Evolutionary conservation across 2,329 filamentous ascomycete species (phyloP).

Genomic region (Cyclaneusma minus): DNA sequence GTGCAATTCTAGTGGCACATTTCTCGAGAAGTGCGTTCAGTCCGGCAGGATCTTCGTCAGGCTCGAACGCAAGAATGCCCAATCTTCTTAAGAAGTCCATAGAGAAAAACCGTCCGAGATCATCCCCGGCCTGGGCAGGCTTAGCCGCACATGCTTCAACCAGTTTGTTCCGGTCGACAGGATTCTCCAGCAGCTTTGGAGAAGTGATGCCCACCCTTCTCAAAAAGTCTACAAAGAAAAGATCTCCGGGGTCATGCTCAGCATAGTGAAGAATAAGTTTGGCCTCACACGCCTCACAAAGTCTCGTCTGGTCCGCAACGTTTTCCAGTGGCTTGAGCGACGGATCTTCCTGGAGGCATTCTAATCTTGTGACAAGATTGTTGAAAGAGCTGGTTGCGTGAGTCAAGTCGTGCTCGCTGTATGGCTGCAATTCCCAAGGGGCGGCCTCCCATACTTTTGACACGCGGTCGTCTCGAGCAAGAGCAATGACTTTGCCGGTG

Average conservation of each 20-base stretch:
- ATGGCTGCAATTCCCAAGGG: slow-evolving; percentile 7
- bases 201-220: too few relatives aligned
- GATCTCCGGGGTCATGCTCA: too few relatives aligned
- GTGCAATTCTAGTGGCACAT: too few relatives aligned
- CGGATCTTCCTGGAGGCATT: slow-evolving; percentile 3
- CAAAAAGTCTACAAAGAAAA: too few relatives aligned
- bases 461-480: slow-evolving; percentile 1
- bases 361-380: slow-evolving; percentile 4
- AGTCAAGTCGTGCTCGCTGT: slow-evolving; percentile 5
- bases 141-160: slow-evolving; percentile 3
- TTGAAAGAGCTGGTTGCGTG: slow-evolving; percentile 3
- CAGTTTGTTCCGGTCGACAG: slow-evolving; percentile 4
- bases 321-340: slow-evolving; percentile 4
- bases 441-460: slow-evolving; percentile 1
- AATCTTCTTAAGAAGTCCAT: too few relatives aligned
- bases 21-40: too few relatives aligned
- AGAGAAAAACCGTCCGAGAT: too few relatives aligned
- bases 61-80: too few relatives aligned
- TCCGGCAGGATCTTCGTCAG: slow-evolving; percentile 1
- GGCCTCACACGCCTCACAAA: slow-evolving; percentile 2
- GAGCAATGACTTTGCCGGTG: slow-evolving; percentile 6
- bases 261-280: too few relatives aligned
- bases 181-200: slow-evolving; percentile 4
- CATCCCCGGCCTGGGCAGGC: too few relatives aligned
- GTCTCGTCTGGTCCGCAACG: slow-evolving; percentile 3